Percentiles rank a stretch among this genome's conserved stretches.
Conservation (phyloP, 495 filamentous ascomycete species). For the Trichoderma asperelloides region DNA sequence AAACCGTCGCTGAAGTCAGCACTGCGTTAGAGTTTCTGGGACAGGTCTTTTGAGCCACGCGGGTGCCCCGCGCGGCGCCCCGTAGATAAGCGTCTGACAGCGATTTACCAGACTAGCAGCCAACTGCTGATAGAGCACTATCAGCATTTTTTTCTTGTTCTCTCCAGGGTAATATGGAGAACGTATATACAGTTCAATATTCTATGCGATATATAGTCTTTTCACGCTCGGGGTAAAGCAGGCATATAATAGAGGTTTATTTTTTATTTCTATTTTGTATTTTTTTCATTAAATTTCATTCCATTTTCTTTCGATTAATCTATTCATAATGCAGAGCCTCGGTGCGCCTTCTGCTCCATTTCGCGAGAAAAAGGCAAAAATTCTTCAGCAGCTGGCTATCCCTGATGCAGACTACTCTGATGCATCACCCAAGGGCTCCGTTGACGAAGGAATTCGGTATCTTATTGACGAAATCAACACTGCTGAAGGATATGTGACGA, state of each 20-base stretch:
- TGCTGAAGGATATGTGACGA: constrained; percentile 68
- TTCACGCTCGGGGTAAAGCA: background rate
- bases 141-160: background rate
- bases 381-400: constrained; percentile 53
- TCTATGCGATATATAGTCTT: background rate
- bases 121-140: background rate
- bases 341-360: constrained; percentile 35
- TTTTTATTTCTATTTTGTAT: background rate
- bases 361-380: constrained; percentile 50
- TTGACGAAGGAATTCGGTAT: constrained; percentile 67
- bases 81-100: constrained; percentile 5
- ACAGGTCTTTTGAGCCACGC: background rate
- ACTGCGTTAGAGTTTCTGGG: background rate
- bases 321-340: constrained; percentile 10
- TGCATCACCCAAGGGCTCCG: constrained; percentile 73
- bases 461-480: constrained; percentile 70
- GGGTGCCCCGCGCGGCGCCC: background rate
- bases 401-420: constrained; percentile 63
- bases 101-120: background rate
- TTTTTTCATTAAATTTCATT: background rate
- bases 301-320: background rate
- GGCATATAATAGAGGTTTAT: background rate
- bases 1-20: background rate
- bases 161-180: background rate
- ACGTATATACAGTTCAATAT: background rate